phyloP scores from a whole-genome alignment of 1,284 basidiomycete genomes.

The Hymenochaete sp. region DNA sequence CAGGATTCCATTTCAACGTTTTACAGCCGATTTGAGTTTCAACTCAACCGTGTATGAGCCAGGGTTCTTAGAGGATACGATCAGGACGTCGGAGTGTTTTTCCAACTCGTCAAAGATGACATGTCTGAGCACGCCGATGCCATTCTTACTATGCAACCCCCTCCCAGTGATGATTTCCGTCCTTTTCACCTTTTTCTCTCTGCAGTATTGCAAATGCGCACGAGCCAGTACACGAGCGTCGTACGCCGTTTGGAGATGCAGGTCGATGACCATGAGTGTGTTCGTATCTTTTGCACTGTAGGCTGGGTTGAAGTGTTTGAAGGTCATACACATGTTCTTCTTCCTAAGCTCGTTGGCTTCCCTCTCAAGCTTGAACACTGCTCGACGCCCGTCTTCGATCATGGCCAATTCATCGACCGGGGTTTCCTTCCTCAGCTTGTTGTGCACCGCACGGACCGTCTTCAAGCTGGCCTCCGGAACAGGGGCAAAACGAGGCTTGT shows the following conservation, averaged over 20 bases:
- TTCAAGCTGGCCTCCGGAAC: too few relatives aligned
- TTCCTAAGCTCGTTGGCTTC: neutral
- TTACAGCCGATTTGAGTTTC: too few relatives aligned
- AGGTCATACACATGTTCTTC: neutral
- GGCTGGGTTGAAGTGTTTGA: neutral
- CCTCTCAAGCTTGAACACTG: neutral
- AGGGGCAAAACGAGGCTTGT: too few relatives aligned
- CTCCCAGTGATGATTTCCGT: constrained; percentile 10
- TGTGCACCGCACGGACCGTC: too few relatives aligned
- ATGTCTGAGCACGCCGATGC: neutral
- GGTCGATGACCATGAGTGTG: constrained; percentile 1
- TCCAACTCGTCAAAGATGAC: neutral
- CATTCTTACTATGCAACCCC: constrained; percentile 6
- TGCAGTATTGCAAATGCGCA: constrained; percentile 5
- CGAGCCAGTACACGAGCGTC: constrained; percentile 1
- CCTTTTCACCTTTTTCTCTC: neutral
- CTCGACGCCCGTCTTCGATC: neutral
- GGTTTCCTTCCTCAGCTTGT: too few relatives aligned
- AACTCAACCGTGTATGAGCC: neutral
- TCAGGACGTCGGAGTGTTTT: neutral
- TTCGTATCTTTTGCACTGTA: constrained; percentile 1
- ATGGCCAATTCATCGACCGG: too few relatives aligned
- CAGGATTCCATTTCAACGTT: too few relatives aligned
- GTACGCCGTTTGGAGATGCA: neutral
- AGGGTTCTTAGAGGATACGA: neutral